phyloP scores from a whole-genome alignment of 345 rosid genomes.

The Citrus australasica region DNA sequence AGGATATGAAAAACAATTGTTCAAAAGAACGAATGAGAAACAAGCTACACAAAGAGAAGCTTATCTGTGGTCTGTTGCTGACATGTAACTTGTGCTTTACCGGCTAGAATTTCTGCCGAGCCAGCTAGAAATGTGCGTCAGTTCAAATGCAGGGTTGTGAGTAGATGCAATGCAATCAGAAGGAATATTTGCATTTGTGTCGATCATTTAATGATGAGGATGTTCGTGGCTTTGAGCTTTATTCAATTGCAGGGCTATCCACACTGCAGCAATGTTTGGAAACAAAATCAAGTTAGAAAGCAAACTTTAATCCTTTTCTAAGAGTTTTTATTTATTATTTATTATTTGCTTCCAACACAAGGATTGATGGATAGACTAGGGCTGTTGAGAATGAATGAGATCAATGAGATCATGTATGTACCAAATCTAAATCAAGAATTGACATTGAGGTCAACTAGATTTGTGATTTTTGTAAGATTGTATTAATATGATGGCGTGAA shows the following conservation, averaged over 20 bases:
- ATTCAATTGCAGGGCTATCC: background rate
- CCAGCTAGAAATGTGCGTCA: background rate
- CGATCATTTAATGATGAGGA: background rate
- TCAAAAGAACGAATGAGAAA: conserved; percentile 64
- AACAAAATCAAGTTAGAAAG: background rate
- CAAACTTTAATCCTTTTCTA: background rate
- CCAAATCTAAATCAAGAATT: background rate
- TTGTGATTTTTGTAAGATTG: background rate
- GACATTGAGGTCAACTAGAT: background rate
- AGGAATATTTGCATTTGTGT: background rate
- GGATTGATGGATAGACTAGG: background rate
- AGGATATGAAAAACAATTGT: conserved; percentile 78
- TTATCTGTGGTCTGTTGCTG: conserved; percentile 90
- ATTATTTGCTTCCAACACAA: too few species aligned
- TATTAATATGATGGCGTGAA: background rate
- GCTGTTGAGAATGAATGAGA: background rate
- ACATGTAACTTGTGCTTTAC: conserved; percentile 46
- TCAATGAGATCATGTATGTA: too few species aligned
- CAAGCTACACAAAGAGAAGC: conserved; percentile 87
- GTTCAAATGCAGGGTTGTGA: background rate
- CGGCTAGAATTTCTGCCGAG: background rate
- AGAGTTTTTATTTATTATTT: background rate
- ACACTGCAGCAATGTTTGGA: background rate
- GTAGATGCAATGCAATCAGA: too few species aligned
- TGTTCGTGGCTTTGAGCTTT: background rate